Conservation (phyloP, 768 basidiomycete genomes). For the Pleurotus tuber-regium region DNA sequence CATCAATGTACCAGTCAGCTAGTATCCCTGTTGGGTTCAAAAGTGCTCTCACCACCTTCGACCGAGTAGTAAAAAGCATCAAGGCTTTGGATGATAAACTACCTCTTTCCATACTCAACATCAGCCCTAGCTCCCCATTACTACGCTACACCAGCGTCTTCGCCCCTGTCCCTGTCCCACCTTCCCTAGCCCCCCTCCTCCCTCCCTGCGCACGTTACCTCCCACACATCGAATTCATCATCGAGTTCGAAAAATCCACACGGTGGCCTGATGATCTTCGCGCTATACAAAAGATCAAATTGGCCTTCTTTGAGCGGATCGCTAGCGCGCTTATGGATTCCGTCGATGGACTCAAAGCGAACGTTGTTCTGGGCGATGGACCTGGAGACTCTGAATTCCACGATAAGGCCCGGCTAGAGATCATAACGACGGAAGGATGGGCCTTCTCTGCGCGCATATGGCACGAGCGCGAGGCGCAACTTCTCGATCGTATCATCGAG, state of each 20-base stretch:
- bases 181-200: constrained; percentile 46
- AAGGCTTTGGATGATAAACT: constrained; percentile 71
- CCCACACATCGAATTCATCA: constrained; percentile 66
- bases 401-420: constrained; percentile 72
- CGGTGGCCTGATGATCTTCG: constrained; percentile 94
- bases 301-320: constrained; percentile 86
- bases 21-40: constrained; percentile 60
- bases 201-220: constrained; percentile 63
- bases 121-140: constrained; percentile 69
- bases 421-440: constrained; percentile 81
- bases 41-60: constrained; percentile 74
- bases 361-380: constrained; percentile 57
- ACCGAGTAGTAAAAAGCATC: constrained; percentile 69
- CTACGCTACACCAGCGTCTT: constrained; percentile 85
- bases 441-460: constrained; percentile 83
- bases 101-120: constrained; percentile 73
- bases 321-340: constrained; percentile 60
- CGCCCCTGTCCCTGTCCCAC: constrained; percentile 70
- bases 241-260: constrained; percentile 91
- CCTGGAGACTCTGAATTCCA: constrained; percentile 49
- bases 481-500: constrained; percentile 69
- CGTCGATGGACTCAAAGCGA: constrained; percentile 49
- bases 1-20: constrained; percentile 38
- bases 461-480: constrained; percentile 80
- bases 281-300: constrained; percentile 91